A percentile compares a stretch with the other conserved stretches of the same genome.
Evolutionary conservation across 2,329 filamentous ascomycete genomes (phyloP).

Genomic region (Botrytis byssoidea): DNA sequence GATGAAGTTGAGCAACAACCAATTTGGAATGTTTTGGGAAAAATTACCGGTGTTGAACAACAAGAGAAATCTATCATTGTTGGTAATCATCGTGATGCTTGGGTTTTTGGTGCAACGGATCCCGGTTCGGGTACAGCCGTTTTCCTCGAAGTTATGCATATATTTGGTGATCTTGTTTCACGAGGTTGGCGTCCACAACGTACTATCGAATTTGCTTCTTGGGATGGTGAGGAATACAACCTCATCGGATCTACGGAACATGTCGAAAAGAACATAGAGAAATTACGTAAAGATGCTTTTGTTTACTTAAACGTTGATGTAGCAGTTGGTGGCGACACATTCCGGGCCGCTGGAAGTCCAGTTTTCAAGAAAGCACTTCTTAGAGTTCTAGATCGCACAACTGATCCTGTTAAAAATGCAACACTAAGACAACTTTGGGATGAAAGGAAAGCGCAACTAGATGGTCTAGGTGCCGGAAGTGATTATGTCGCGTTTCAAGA

Average conservation of each 20-base stretch:
- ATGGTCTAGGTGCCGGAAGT: slow-evolving; percentile 69
- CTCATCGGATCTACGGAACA: slow-evolving; percentile 91
- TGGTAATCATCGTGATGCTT: slow-evolving; percentile 90
- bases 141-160: slow-evolving; percentile 81
- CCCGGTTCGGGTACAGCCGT: slow-evolving; percentile 87
- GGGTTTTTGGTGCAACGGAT: slow-evolving; percentile 83
- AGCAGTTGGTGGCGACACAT: slow-evolving; percentile 71
- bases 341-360: slow-evolving; percentile 78
- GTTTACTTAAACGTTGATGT: slow-evolving; percentile 92
- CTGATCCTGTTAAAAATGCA: slow-evolving; percentile 68
- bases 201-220: slow-evolving; percentile 96
- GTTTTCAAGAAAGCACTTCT: slow-evolving; percentile 71
- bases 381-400: slow-evolving; percentile 70
- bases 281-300: slow-evolving; percentile 69
- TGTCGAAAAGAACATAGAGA: slow-evolving; percentile 79
- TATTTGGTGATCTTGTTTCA: slow-evolving; percentile 74
- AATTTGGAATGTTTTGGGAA: slow-evolving; percentile 89
- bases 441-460: slow-evolving; percentile 57
- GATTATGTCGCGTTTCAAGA: slow-evolving; percentile 91
- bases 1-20: slow-evolving; percentile 79
- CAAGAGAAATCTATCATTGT: slow-evolving; percentile 80
- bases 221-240: slow-evolving; percentile 94
- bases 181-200: slow-evolving; percentile 87
- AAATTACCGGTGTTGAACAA: slow-evolving; percentile 82
- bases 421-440: slow-evolving; percentile 78